Evolutionary conservation across 257 asterid species (phyloP).

Genomic region (Capsicum chinense): DNA sequence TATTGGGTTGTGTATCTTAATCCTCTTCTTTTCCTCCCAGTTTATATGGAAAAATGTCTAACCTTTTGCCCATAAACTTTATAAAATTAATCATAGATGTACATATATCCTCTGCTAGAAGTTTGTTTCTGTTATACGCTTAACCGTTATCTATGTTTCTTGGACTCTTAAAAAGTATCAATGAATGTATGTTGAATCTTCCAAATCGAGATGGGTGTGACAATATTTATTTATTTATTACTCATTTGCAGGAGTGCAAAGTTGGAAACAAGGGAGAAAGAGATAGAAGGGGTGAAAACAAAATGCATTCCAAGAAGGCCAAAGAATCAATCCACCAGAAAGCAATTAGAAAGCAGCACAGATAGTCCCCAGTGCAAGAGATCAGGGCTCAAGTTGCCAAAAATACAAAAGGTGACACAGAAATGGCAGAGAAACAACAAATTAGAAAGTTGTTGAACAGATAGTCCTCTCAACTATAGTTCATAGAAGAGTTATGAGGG

Average conservation of each 20-base stretch:
- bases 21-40: neutral
- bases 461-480: neutral
- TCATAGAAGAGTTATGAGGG: neutral
- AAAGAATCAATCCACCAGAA: conserved; percentile 32
- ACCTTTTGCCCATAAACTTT: neutral
- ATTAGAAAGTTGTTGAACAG: neutral
- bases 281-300: conserved; percentile 38
- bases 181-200: neutral
- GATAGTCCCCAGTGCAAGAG: too few species aligned
- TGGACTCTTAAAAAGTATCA: neutral
- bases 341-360: conserved; percentile 26
- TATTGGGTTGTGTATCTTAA: neutral
- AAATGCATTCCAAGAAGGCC: conserved; percentile 45
- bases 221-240: neutral
- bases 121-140: neutral
- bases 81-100: too few species aligned
- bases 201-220: too few species aligned
- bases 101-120: neutral
- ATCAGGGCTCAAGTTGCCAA: too few species aligned
- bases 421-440: too few species aligned
- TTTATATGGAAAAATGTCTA: too few species aligned
- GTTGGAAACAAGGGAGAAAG: conserved; percentile 40
- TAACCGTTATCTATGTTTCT: neutral
- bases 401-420: neutral
- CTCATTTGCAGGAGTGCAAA: conserved; percentile 43